These are phyloP conservation scores for Fusarium clavum DNA, from an alignment of 2,329 filamentous ascomycete genomes.

Conservation along the genomic window DNA sequence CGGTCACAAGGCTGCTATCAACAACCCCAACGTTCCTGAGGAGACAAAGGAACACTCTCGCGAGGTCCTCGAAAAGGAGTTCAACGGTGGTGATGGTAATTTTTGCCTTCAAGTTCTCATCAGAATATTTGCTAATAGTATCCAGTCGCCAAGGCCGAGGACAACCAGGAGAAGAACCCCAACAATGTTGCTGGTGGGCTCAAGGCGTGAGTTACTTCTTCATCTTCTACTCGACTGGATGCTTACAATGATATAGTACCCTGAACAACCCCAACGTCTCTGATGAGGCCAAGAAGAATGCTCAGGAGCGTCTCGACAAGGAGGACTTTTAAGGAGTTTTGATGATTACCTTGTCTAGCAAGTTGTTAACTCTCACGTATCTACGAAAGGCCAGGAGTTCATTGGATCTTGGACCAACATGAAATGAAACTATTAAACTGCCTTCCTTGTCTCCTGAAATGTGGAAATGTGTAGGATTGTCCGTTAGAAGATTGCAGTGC, in stretches of 20 bases:
- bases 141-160: conserved; percentile 48
- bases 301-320: conserved; percentile 61
- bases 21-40: conserved; percentile 67
- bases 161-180: conserved; percentile 62
- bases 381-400: neutral
- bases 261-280: conserved; percentile 68
- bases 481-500: too few species aligned
- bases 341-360: neutral
- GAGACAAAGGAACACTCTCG: conserved; percentile 67
- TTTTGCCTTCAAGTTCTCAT: neutral
- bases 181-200: conserved; percentile 64
- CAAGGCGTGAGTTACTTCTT: conserved; percentile 58
- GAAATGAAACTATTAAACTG: neutral
- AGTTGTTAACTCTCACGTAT: neutral
- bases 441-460: neutral
- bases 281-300: conserved; percentile 66
- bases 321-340: conserved; percentile 24
- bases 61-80: conserved; percentile 63
- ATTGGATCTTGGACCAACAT: neutral
- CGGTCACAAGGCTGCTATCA: conserved; percentile 69
- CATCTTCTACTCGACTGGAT: too few species aligned
- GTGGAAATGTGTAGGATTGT: neutral
- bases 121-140: neutral
- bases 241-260: conserved; percentile 50
- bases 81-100: conserved; percentile 56